Percentiles rank a stretch among this genome's conserved stretches.
phyloP scores from a whole-genome alignment of 176 grass and related monocot genomes.

The Aegilops umbellulata region DNA sequence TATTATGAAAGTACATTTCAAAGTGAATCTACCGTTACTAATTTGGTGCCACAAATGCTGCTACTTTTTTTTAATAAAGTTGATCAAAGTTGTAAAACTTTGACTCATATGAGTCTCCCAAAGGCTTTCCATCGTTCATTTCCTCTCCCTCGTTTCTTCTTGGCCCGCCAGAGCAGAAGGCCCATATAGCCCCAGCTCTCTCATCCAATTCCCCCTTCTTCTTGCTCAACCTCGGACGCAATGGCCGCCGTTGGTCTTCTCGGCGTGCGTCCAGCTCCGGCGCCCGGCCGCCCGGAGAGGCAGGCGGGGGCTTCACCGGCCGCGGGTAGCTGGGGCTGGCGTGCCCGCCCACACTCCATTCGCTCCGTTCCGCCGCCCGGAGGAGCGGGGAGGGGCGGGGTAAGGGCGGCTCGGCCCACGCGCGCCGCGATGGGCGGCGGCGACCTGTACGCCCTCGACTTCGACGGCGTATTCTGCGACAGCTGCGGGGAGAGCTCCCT shows the following conservation, averaged over 20 bases:
- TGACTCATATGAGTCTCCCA: too few species aligned
- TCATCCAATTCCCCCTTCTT: background rate
- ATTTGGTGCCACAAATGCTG: too few species aligned
- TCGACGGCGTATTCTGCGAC: constrained; percentile 92
- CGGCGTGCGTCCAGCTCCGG: background rate
- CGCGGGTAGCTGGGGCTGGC: background rate
- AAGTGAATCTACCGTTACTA: too few species aligned
- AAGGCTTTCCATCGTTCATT: too few species aligned
- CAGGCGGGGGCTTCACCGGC: background rate
- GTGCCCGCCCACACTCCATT: background rate
- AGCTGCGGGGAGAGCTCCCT: constrained; percentile 94
- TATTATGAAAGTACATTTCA: too few species aligned
- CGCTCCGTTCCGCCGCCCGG: background rate
- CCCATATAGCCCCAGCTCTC: background rate
- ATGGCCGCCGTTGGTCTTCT: background rate
- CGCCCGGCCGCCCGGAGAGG: background rate
- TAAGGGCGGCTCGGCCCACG: background rate
- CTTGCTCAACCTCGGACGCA: background rate
- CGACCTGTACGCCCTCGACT: constrained; percentile 85
- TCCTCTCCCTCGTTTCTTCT: background rate
- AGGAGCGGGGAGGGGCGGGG: background rate
- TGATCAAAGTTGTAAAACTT: too few species aligned
- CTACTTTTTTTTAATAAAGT: too few species aligned
- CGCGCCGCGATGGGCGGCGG: constrained; percentile 48
- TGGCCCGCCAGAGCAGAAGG: background rate